Evolutionary conservation across 176 grass and related monocot genomes (phyloP), one percentile per base, ranked within the genome.

Genomic region (Oryza rufipogon): DNA sequence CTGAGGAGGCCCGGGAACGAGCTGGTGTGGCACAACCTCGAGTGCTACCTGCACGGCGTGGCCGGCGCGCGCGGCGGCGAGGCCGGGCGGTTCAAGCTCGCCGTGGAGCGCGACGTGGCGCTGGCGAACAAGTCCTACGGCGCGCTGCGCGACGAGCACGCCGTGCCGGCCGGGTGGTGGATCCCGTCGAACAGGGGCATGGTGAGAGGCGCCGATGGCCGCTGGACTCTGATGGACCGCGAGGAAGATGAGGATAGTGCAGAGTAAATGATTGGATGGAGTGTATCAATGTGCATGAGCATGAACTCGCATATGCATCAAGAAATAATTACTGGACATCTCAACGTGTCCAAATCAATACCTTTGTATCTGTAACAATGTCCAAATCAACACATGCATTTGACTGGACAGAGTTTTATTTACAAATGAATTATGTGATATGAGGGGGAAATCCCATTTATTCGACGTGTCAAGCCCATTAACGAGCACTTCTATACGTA

Each of bases 31-130:
- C 92, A 92, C 82, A 90, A 86, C 79, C 79, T 94, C 14, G 92
- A 94, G 85, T 67, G 49, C 82, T 90, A 94, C 85, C 78, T 94
- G 28, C 92, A 94, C 67, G 90, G 85, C 34, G 70, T 90, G 46
- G 92, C 90, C 1, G 90, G 92, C n/a, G n/a, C 66, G 22, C 36
- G 64, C 0, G 83, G 80, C 20, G 23, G 68, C 56, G 39, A 33
- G 12, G 20, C n/a, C 0, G 46, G 71, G 2, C 52, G n/a, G n/a
- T 94, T 94, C 85, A 51, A 66, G 79, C 74, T 92, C n/a, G 85
- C 30, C 33, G 85, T 92, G 74, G 79, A 89, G 16, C 78, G 90
- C 13, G 89, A 94, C 85, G 39, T 94, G n/a, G 87, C 85, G 36
- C 74, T 92, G 54, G 85, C 90, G 65, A 94, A 92, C 87, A 94